Base-by-base conservation (phyloP, 441 rosid genomes). In the Jatropha multifida region DNA sequence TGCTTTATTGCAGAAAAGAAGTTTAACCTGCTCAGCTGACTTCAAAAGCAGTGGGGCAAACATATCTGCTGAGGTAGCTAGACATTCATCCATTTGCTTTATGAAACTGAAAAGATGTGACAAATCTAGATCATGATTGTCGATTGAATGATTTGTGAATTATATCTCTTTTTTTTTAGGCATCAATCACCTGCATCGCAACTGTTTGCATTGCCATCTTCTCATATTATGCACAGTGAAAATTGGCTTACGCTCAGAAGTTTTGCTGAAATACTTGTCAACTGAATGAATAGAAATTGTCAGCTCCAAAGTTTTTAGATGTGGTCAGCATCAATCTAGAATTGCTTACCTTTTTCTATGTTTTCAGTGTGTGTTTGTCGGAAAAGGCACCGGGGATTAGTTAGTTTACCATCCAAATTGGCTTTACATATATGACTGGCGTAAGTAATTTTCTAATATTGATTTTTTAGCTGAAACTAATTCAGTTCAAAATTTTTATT, bases 1-100 rank as follows among this genome's bases (percentile, higher is more conserved):
- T 32, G 17, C 54, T 76, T 69, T 44, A 8, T 74, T 70, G 51
- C 90, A 86, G 92, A 86, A 88, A 88, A 81, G 90, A 85, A 68
- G 76, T 51, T 65, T 85, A 68, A 79, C 69, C 49, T 73, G n/a
- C 32, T 18, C 65, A 46, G 68, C 75, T 60, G 18, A 27, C 5
- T 37, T 68, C 2, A 2, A 37, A 59, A 79, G 72, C 64, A 40
- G 32, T 48, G 42, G 63, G 17, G 63, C 26, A 65, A 42, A 20
- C 18, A 17, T 54, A 61, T 77, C 46, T 62, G 62, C n/a, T 62
- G 76, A 80, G 86, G 77, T 81, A 76, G 60, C 72, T 40, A 26
- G 68, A 64, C 14, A 26, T 71, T 54, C 13, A 27, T 46, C 55
- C 12, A 69, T 17, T 48, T 54, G 20, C 41, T 74, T 55, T 26